Conservation (phyloP, 257 asterid genomes). For the Handroanthus guayacan region DNA sequence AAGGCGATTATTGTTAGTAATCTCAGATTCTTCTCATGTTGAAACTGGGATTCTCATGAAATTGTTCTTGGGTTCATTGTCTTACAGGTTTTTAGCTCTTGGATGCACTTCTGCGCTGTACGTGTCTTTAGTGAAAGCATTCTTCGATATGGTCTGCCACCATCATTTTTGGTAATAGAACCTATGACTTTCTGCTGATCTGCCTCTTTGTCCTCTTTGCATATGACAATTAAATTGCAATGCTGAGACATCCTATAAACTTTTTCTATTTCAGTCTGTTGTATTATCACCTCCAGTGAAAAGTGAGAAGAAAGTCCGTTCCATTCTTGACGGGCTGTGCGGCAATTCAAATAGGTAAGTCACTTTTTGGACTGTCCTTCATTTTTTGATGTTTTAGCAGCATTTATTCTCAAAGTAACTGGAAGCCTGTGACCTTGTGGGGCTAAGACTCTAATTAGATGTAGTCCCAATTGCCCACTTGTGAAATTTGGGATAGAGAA, state of each 20-base stretch:
- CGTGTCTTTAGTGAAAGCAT: conserved; percentile 93
- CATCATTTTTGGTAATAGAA: conserved; percentile 58
- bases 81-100: conserved; percentile 87
- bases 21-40: conserved; percentile 12
- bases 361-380: conserved; percentile 17
- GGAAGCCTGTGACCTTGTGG: neutral
- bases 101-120: conserved; percentile 97
- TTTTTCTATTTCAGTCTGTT: conserved; percentile 65
- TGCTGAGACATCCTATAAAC: conserved; percentile 15
- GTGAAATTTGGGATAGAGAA: conserved; percentile 4
- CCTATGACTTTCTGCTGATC: conserved; percentile 8
- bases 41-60: conserved; percentile 1
- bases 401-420: neutral
- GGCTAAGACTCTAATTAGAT: neutral
- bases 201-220: neutral
- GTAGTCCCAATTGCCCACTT: neutral
- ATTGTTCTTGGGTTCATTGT: conserved; percentile 7
- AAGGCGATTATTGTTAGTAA: neutral
- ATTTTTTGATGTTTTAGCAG: neutral
- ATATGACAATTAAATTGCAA: conserved; percentile 13
- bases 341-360: conserved; percentile 78
- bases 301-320: conserved; percentile 89
- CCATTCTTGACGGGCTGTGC: conserved; percentile 76
- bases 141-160: conserved; percentile 91
- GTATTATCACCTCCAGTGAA: conserved; percentile 81